Conservation (phyloP, 345 rosid species). For the Corymbia maculata region DNA sequence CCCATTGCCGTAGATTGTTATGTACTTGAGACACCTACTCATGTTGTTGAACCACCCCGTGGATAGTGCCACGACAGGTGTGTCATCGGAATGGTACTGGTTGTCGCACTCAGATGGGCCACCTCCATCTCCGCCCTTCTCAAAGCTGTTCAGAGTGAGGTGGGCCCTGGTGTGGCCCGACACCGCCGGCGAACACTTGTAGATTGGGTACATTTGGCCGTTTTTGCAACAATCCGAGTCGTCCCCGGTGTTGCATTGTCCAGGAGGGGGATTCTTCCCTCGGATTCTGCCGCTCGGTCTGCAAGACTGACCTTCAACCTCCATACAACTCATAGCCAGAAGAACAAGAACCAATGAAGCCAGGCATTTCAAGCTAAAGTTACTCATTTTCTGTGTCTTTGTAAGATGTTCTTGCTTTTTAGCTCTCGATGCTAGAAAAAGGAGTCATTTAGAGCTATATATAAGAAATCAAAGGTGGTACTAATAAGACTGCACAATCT, state of each 20-base stretch:
- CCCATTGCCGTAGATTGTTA: slow-evolving; percentile 10
- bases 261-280: slow-evolving; percentile 16
- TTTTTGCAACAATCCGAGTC: slow-evolving; percentile 15
- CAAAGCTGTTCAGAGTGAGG: slow-evolving; percentile 9
- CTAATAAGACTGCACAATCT: not conserved
- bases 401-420: not conserved
- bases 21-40: slow-evolving; percentile 3
- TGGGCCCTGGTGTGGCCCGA: not conserved
- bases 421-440: not conserved
- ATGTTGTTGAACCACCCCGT: slow-evolving; percentile 13
- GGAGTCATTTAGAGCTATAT: not conserved
- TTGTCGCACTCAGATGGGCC: slow-evolving; percentile 17
- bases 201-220: slow-evolving; percentile 10
- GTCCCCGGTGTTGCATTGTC: slow-evolving; percentile 16
- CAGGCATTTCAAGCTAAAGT: not conserved
- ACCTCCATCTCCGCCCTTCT: slow-evolving; percentile 8
- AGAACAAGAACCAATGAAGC: not conserved
- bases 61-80: slow-evolving; percentile 13
- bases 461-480: not conserved
- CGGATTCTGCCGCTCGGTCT: slow-evolving; percentile 10
- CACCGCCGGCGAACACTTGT: not conserved
- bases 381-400: not conserved
- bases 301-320: slow-evolving; percentile 5
- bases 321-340: not conserved
- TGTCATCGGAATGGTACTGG: slow-evolving; percentile 1